Evolutionary conservation across 441 rosid species (phyloP), one percentile per base, ranked within the genome.

Genomic region (Gossypium gossypioides): DNA sequence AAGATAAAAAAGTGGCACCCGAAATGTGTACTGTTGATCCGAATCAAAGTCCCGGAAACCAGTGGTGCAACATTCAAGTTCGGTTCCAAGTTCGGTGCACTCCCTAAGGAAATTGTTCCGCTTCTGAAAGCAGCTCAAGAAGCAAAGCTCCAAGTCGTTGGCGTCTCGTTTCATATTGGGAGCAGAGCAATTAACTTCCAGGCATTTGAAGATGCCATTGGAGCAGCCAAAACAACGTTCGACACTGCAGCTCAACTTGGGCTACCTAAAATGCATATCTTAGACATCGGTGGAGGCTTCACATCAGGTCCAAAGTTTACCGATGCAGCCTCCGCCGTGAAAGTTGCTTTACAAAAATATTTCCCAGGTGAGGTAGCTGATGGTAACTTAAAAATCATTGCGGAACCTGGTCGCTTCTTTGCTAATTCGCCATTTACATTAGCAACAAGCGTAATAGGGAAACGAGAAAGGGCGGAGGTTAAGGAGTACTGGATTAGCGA

Each of bases 241-340:
- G 80, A 81, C 1, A 3, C 75, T 0, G 83, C 82, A 4, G 16
- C 7, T 13, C 48, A 54, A 16, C 77, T 79, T 8, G 85, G 79
- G 12, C 9, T 76, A 76, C 74, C 81, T 13, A 12, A 48, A 42
- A 69, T 81, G 80, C 59, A 16, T 0, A n/a, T 76, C 13, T 68
- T 83, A 0, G 37, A 83, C 73, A 78, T 83, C 2, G 86, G 83
- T 3, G 85, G 85, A 1, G 87, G 87, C 9, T 84, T 81, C 67
- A 74, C 74, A 1, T 73, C 81, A 0, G 79, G 73, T 34, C 37
- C 74, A 8, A 72, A 55, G 16, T 84, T 84, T 3, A 75, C 71
- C 0, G 71, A 78, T 37, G 84, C 78, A 1, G 76, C 79, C 6
- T 64, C 70, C 0, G 44, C 63, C 0, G 55, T 81, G 15, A 76